Conservation (phyloP, 148 eudicot species). For the Diospyros lotus region DNA sequence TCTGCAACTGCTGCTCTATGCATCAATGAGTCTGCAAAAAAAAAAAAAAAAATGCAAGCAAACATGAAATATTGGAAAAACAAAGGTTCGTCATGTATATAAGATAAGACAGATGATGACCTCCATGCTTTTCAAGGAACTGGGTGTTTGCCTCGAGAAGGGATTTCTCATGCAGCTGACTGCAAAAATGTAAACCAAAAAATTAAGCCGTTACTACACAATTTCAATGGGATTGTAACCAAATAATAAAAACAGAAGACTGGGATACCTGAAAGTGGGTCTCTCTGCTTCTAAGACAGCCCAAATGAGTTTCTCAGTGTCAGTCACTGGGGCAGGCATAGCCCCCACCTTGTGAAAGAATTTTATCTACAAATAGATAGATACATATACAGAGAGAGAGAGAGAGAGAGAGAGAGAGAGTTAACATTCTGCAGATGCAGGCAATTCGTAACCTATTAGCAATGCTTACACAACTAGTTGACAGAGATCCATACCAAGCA, state of each 20-base stretch:
- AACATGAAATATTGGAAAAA: slow-evolving; percentile 1
- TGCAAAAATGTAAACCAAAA: slow-evolving; percentile 20
- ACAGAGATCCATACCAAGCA: slow-evolving; percentile 62
- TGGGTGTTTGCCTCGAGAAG: slow-evolving; percentile 62
- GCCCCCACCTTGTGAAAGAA: slow-evolving; percentile 74
- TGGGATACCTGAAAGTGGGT: slow-evolving; percentile 59
- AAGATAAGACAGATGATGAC: slow-evolving; percentile 28
- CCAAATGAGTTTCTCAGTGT: slow-evolving; percentile 71
- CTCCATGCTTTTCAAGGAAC: slow-evolving; percentile 81
- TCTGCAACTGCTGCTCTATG: slow-evolving; percentile 95
- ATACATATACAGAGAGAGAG: too few relatives aligned
- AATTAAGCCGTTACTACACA: not conserved
- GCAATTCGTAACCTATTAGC: not conserved
- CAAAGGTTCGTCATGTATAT: not conserved
- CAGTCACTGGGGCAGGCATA: slow-evolving; percentile 74
- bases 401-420: too few relatives aligned
- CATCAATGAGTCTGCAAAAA: slow-evolving; percentile 66
- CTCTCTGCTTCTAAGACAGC: slow-evolving; percentile 85
- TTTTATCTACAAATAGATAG: slow-evolving; percentile 44
- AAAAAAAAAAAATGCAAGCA: slow-evolving; percentile 2
- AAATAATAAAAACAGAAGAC: slow-evolving; percentile 8
- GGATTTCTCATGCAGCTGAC: slow-evolving; percentile 77
- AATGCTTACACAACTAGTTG: not conserved
- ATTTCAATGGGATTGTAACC: not conserved
- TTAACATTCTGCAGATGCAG: too few relatives aligned